Evolutionary conservation across 495 filamentous ascomycete genomes (phyloP), one percentile per base, ranked within the genome.

Genomic region (Podospora pseudopauciseta): DNA sequence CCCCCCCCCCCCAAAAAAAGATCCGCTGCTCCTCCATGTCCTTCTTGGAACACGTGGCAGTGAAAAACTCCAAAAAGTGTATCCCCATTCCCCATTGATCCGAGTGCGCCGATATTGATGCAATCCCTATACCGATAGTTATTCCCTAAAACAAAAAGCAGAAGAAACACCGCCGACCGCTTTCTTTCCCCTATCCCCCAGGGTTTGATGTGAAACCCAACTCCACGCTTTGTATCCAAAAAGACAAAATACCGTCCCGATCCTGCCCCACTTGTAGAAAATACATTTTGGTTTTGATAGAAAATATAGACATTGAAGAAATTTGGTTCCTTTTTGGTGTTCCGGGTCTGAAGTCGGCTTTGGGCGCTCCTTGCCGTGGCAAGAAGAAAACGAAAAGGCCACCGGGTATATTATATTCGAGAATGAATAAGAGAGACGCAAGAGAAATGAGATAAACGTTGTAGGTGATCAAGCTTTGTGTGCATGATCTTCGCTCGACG

Each of bases 181-280:
- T 7, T 2, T 27, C 23, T 58, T 58, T 20, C 19, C 56, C 56
- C 23, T 27, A 20, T 11, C 19, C 20, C 20, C 28, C 7, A 61
- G 59, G 39, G 28, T 61, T 61, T 32, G 64, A 20, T 63, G 27
- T 58, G 49, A 60, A 60, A 63, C 18, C 64, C 64, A 70, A 70
- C 68, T 70, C 68, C 68, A 64, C 68, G 68, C 68, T 70, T 70
- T 55, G 39, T 64, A 58, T 57, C 19, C 19, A 65, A 34, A 63
- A 27, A 32, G 53, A 39, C n/a, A 69, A 64, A 63, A 27, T 62
- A 69, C 27, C 58, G 11, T 20, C 49, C 58, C 34, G 20, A 60
- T 49, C 39, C 39, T 32, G 39, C 39, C 63, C 34, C 57, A 63
- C n/a, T 19, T 18, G 27, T 39, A 39, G 30, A 44, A 61, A 49